These are phyloP conservation scores for Baeospora myosura DNA, from an alignment of 1,284 basidiomycete genomes.

Conservation along the genomic window DNA sequence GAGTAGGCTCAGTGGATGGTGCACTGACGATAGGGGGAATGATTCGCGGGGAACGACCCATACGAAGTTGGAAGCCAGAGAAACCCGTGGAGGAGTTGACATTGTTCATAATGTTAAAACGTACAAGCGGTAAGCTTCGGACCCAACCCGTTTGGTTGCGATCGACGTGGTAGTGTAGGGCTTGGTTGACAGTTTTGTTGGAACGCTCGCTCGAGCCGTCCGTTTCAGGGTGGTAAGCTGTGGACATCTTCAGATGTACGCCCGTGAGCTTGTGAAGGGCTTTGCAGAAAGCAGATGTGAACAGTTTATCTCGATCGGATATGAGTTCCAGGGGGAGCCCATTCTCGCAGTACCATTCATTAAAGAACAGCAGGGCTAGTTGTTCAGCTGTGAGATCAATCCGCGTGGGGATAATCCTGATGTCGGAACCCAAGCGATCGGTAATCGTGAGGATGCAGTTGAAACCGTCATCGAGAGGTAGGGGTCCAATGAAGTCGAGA, in stretches of 20 bases:
- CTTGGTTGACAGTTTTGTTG: slow-evolving; percentile 31
- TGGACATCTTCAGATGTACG: slow-evolving; percentile 25
- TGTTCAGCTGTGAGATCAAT: slow-evolving; percentile 25
- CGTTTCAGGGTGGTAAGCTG: slow-evolving; percentile 31
- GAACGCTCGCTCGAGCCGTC: slow-evolving; percentile 24
- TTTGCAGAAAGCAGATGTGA: slow-evolving; percentile 21
- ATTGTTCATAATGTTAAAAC: slow-evolving; percentile 33
- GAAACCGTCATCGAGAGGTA: slow-evolving; percentile 21
- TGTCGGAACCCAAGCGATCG: slow-evolving; percentile 27
- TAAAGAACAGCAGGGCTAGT: slow-evolving; percentile 24
- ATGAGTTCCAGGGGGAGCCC: slow-evolving; percentile 20
- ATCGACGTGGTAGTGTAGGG: slow-evolving; percentile 28
- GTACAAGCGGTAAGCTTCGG: slow-evolving; percentile 23
- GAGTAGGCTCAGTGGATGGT: not conserved
- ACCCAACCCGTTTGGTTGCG: slow-evolving; percentile 38
- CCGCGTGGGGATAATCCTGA: slow-evolving; percentile 23
- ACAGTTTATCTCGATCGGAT: slow-evolving; percentile 21
- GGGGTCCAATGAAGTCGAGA: slow-evolving; percentile 27
- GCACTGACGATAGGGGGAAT: slow-evolving; percentile 18
- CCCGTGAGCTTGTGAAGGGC: slow-evolving; percentile 20
- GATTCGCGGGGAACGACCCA: slow-evolving; percentile 18
- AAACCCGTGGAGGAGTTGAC: slow-evolving; percentile 25
- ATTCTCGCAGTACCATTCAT: slow-evolving; percentile 32
- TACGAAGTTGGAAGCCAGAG: slow-evolving; percentile 28
- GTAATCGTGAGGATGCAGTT: slow-evolving; percentile 33